Evolutionary conservation across 345 rosid genomes (phyloP), one percentile per base, ranked within the genome.

Genomic region (Sisymbrium altissimum): DNA sequence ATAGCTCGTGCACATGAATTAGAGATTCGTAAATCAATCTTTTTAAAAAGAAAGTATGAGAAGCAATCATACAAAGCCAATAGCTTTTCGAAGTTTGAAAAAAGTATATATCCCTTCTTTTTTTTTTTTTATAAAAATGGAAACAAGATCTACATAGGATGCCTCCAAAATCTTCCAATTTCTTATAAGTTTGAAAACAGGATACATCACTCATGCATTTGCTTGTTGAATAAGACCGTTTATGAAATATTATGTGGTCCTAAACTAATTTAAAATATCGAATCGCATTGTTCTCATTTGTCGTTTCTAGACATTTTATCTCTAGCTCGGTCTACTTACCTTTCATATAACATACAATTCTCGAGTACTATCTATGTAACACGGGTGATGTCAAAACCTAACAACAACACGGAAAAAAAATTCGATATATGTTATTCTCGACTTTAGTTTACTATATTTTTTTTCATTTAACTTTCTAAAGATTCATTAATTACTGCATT

Each of bases 1-100:
- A 63, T 69, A 63, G 66, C 66, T 76, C 65, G 79, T 63, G 79
- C 79, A 69, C 79, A 63, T 76, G 75, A 62, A 45, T 75, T 63
- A 69, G 49, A 76, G 65, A 76, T 53, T 62, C 58, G 41, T 62
- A 76, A 76, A 76, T 45, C 75, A 70, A 63, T 38, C 19, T 62
- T 76, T 67, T 35, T 9, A 8, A 43, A 68, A 60, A 68, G 49
- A 32, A 48, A 67, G 36, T 66, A 39, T 66, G 60, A 76, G 79
- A 76, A 25, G 58, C 70, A 76, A 76, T 76, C 70, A 76, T 76
- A 56, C 38, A 76, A 54, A 70, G 66, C 54, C 75, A 70, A 63
- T 62, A 70, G 35, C 76, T 70, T 77, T 63, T 38, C 9, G 23
- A 70, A 63, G 62, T 70, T 70, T 76, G 66, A 70, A 70, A 63